Percentiles rank a stretch among this genome's conserved stretches.
Conservation (phyloP, 2,329 filamentous ascomycete genomes). For the Diaporthe citrichinensis region DNA sequence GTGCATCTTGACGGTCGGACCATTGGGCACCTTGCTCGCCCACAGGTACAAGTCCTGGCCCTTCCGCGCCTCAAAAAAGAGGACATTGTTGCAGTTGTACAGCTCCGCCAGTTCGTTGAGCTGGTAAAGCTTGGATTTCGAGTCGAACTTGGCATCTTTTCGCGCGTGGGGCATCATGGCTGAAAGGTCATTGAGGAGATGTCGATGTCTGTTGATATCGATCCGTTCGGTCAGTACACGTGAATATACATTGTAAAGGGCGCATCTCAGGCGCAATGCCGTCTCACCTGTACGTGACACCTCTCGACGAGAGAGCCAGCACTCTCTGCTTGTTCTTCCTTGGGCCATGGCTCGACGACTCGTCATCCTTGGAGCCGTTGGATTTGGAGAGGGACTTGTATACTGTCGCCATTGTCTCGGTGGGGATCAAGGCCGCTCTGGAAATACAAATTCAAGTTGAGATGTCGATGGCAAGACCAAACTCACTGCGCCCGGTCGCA, state of each 20-base stretch:
- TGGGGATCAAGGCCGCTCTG: neutral
- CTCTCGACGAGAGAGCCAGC: constrained; percentile 91
- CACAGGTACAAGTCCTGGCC: constrained; percentile 95
- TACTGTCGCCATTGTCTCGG: constrained; percentile 74
- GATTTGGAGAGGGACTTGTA: constrained; percentile 81
- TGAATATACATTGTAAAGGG: neutral
- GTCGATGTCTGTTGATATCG: constrained; percentile 78
- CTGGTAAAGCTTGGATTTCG: constrained; percentile 88
- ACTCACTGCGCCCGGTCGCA: neutral
- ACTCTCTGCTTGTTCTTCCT: constrained; percentile 82
- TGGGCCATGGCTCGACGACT: constrained; percentile 59
- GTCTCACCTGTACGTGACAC: constrained; percentile 85
- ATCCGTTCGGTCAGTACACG: constrained; percentile 10
- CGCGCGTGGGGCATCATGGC: constrained; percentile 90
- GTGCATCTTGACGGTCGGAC: constrained; percentile 74
- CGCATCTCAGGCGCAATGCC: neutral
- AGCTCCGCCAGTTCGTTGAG: constrained; percentile 82
- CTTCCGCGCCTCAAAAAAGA: constrained; percentile 97
- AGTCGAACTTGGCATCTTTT: constrained; percentile 97
- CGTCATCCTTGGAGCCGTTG: constrained; percentile 62
- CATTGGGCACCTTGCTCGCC: constrained; percentile 92
- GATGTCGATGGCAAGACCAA: neutral
- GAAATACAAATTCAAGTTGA: neutral
- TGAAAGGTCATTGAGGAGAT: constrained; percentile 90
- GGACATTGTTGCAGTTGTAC: constrained; percentile 89